Percentiles rank a stretch among this genome's conserved stretches.
Conservation (phyloP, 2,329 filamentous ascomycete species). For the Fonsecaea pedrosoi region DNA sequence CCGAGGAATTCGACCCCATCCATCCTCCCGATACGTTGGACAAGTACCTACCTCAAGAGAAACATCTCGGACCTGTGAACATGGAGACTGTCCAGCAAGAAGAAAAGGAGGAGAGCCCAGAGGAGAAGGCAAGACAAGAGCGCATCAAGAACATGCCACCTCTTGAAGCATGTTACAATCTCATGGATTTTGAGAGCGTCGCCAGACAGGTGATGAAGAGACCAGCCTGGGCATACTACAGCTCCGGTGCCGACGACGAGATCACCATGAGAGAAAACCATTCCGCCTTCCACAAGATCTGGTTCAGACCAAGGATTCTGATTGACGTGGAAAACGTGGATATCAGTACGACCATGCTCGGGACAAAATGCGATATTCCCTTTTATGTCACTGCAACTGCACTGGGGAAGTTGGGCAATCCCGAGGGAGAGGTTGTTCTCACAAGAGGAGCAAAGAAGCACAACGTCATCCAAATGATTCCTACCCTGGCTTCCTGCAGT, state of each 20-base stretch:
- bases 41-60: slow-evolving; percentile 80
- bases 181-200: slow-evolving; percentile 95
- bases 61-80: slow-evolving; percentile 88
- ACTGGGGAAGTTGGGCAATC: slow-evolving; percentile 90
- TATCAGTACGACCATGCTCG: slow-evolving; percentile 90
- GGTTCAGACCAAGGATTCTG: slow-evolving; percentile 91
- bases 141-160: slow-evolving; percentile 77
- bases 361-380: slow-evolving; percentile 79
- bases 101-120: slow-evolving; percentile 67
- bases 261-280: slow-evolving; percentile 98
- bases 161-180: slow-evolving; percentile 87
- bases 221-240: slow-evolving; percentile 97
- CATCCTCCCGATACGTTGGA: slow-evolving; percentile 85
- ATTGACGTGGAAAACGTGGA: slow-evolving; percentile 89
- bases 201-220: slow-evolving; percentile 92
- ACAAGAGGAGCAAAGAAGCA: slow-evolving; percentile 84
- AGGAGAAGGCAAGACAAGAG: slow-evolving; percentile 76
- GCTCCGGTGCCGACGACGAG: slow-evolving; percentile 87
- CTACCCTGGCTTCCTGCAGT: slow-evolving; percentile 92
- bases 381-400: slow-evolving; percentile 98
- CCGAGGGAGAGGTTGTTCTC: slow-evolving; percentile 86
- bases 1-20: slow-evolving; percentile 89
- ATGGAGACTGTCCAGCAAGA: slow-evolving; percentile 65
- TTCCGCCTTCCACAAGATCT: slow-evolving; percentile 92
- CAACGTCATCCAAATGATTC: slow-evolving; percentile 97